Conservation (phyloP, 176 grass and related monocot species). For the Musa acuminata region DNA sequence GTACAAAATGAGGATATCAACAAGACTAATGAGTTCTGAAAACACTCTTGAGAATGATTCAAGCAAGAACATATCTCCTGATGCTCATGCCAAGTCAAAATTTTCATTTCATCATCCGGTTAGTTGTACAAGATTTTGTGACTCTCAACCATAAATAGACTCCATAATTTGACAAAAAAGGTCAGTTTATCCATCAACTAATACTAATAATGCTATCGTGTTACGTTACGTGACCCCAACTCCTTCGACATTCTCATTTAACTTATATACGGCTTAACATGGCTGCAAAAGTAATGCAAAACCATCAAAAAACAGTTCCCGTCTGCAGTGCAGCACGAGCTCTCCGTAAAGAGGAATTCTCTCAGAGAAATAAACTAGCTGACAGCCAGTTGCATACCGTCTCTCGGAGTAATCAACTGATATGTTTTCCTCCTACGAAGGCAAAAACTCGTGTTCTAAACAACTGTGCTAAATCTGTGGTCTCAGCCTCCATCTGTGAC, state of each 20-base stretch:
- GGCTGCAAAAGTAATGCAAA: not conserved
- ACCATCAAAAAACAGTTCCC: not conserved
- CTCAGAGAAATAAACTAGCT: not conserved
- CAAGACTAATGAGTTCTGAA: too few relatives aligned
- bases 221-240: too few relatives aligned
- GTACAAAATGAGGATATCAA: too few relatives aligned
- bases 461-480: constrained; percentile 42
- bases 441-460: constrained; percentile 49
- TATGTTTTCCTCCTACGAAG: constrained; percentile 49
- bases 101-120: not conserved
- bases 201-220: not conserved
- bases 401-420: not conserved
- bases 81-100: not conserved
- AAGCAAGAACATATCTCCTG: not conserved
- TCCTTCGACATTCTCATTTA: not conserved
- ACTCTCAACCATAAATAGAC: not conserved
- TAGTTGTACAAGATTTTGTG: not conserved
- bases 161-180: not conserved
- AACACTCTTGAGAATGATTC: not conserved
- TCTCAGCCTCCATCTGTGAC: constrained; percentile 42
- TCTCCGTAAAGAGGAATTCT: not conserved
- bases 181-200: not conserved
- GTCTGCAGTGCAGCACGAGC: too few relatives aligned
- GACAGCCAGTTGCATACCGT: not conserved
- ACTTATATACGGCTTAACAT: not conserved